Base-by-base conservation (phyloP, 2,329 filamentous ascomycete species). In the Acrocalymma vagum region DNA sequence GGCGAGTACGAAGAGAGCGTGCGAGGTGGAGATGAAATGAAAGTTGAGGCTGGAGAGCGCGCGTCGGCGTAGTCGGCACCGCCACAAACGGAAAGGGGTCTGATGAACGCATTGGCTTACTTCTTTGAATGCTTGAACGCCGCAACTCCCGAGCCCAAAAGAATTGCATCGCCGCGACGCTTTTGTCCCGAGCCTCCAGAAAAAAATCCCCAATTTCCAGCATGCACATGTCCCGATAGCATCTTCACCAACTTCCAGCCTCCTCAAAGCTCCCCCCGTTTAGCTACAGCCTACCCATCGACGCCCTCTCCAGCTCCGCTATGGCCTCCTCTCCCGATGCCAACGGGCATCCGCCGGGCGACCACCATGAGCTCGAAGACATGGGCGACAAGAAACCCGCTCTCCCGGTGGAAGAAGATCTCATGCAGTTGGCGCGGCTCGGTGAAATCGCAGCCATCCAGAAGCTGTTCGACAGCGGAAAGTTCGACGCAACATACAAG, bases 341-440 rank as follows among this genome's bases (percentile, higher is more conserved):
- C 47, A 60, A 58, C 43, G 60, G 53, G 34, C 53, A 59, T 30
- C 40, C 43, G 11, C 32, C 46, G 30, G 43, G 42, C 18, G 58
- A 60, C 31, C 53, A 63, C 18, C 53, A 70, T 55, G 70, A 72
- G 45, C 51, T 72, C 29, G 61, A 65, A 34, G 61, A 70, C 31
- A 66, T 72, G 63, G 52, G 50, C 13, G 61, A 63, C 38, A 61
- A 53, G 45, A 60, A 52, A 58, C 69, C 58, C 16, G 60, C 54
- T 24, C 62, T 79, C 17, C 76, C 79, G 7, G 61, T 81, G 3
- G 84, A 89, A 62, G 82, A 89, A 55, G 93, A 99, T 73, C 86
- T 99, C 55, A 97, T 99, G 93, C 93, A 96, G 75, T 76, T 96
- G 67, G 91, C 94, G 26, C 81, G 94, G 45, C 73, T 95, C 55